Conservation (phyloP, 371 early-diverging fungal species). For the Smittium culicis region DNA sequence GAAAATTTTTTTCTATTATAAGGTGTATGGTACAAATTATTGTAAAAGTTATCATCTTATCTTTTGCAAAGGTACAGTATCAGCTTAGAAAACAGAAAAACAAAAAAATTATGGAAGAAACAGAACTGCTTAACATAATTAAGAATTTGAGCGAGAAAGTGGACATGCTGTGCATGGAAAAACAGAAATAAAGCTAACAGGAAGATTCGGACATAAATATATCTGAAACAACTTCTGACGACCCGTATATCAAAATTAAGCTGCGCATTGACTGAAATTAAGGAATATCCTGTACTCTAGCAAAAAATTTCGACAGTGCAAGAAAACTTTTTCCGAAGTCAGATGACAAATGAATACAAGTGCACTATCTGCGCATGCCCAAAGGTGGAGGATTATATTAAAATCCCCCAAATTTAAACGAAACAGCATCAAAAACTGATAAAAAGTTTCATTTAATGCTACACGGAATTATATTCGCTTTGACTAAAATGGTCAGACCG, state of each 20-base stretch:
- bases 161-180: background rate
- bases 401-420: background rate
- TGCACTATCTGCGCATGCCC: background rate
- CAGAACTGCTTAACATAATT: background rate
- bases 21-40: background rate
- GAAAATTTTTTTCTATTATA: background rate
- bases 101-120: background rate
- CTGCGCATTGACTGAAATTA: background rate
- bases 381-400: background rate
- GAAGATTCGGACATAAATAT: background rate
- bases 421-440: background rate
- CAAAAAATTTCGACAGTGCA: background rate
- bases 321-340: background rate
- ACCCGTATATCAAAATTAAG: background rate
- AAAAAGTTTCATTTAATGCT: background rate
- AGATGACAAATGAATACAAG: background rate
- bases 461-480: background rate
- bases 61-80: background rate
- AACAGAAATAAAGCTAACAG: background rate
- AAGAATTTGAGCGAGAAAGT: background rate
- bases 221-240: background rate
- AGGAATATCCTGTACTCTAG: background rate
- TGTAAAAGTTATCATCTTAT: background rate
- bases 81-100: background rate
- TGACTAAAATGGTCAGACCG: background rate